Conservation (phyloP, 176 grass and related monocot species). For the Triticum dicoccoides region DNA sequence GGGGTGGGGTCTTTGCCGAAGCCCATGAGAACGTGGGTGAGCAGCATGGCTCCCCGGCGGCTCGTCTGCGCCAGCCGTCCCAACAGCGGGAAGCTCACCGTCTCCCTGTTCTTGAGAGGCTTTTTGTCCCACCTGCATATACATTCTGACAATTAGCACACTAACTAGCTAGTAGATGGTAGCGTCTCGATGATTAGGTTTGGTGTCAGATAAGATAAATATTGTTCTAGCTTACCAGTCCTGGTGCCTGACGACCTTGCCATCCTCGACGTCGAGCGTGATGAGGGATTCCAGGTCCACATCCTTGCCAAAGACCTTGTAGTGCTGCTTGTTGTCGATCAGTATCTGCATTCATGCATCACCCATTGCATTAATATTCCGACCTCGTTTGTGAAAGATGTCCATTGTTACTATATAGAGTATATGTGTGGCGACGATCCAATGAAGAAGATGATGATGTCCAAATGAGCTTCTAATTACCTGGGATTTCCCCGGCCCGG, state of each 20-base stretch:
- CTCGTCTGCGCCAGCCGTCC: constrained; percentile 31
- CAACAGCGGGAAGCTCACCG: constrained; percentile 33
- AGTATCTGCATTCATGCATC: constrained; percentile 16
- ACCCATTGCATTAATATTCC: neutral
- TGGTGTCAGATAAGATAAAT: neutral
- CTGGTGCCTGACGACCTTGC: constrained; percentile 35
- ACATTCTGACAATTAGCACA: neutral
- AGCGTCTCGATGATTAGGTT: neutral
- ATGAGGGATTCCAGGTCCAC: constrained; percentile 41
- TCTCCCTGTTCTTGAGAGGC: constrained; percentile 47
- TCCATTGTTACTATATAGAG: neutral
- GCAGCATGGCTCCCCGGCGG: constrained; percentile 50
- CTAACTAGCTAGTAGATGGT: neutral
- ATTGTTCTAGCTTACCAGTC: constrained; percentile 14
- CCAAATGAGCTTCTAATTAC: neutral
- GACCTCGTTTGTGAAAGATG: neutral
- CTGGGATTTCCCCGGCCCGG: neutral
- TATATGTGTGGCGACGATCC: neutral
- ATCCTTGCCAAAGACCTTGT: constrained; percentile 32
- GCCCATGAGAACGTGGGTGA: constrained; percentile 60
- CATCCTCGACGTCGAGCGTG: constrained; percentile 32
- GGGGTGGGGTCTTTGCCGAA: constrained; percentile 45
- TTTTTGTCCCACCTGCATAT: constrained; percentile 54
- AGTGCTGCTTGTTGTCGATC: constrained; percentile 57
- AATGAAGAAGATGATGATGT: neutral